phyloP scores from a whole-genome alignment of 495 filamentous ascomycete species.

The Penicillium herquei region DNA sequence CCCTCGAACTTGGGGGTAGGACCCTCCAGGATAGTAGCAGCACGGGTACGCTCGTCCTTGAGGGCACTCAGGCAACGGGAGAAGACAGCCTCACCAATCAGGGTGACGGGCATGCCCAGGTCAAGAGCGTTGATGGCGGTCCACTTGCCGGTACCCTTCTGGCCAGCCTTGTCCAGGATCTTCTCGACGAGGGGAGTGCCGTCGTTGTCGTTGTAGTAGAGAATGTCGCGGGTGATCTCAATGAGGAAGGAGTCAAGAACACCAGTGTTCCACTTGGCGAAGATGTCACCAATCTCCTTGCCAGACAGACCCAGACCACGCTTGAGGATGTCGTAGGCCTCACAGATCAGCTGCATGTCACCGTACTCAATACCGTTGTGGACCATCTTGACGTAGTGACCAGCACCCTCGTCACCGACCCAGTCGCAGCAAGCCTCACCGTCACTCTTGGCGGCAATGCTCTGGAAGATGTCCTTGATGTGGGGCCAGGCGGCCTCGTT shows the following conservation, averaged over 20 bases:
- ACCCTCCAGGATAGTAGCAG: conserved; percentile 73
- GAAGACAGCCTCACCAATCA: conserved; percentile 97
- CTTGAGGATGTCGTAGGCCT: conserved; percentile 99
- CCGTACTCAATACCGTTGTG: conserved; percentile 99
- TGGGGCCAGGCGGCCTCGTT: conserved; percentile 97
- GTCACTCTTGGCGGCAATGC: conserved; percentile 94
- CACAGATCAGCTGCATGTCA: conserved; percentile 99
- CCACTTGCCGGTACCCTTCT: conserved; percentile 99
- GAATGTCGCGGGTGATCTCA: conserved; percentile 96
- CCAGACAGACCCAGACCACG: conserved; percentile 79
- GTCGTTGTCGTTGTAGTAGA: conserved; percentile 95
- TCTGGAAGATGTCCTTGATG: conserved; percentile 99
- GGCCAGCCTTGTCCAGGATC: conserved; percentile 96
- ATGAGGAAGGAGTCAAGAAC: conserved; percentile 99
- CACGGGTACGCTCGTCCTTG: conserved; percentile 88
- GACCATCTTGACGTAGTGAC: conserved; percentile 99
- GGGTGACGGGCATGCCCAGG: conserved; percentile 96
- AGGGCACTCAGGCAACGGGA: conserved; percentile 89
- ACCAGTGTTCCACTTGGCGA: conserved; percentile 92
- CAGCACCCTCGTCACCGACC: conserved; percentile 98
- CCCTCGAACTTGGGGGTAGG: conserved; percentile 78
- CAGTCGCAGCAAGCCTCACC: conserved; percentile 97
- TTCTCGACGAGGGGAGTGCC: conserved; percentile 90
- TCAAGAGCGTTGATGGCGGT: conserved; percentile 98
- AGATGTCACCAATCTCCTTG: conserved; percentile 77